phyloP scores from a whole-genome alignment of 768 basidiomycete genomes.

The Calocybe cyanea region DNA sequence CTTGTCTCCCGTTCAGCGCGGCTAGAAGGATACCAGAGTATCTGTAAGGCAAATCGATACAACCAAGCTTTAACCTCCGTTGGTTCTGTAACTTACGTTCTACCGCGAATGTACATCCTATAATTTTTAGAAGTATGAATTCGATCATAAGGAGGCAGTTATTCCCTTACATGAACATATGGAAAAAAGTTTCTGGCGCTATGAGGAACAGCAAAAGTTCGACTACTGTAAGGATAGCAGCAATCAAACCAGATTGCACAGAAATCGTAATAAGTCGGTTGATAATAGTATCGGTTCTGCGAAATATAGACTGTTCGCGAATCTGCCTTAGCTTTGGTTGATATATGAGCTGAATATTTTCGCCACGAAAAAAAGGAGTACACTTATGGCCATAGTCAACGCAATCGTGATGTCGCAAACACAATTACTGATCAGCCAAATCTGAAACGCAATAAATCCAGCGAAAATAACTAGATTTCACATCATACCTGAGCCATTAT shows the following conservation, averaged over 20 bases:
- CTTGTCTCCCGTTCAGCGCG: neutral
- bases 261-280: constrained; percentile 4
- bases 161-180: neutral
- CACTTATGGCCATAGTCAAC: constrained; percentile 1
- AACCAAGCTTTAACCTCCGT: neutral
- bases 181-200: neutral
- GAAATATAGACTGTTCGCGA: neutral
- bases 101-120: constrained; percentile 1
- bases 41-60: neutral
- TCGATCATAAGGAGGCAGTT: too few species aligned
- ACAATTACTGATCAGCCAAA: neutral
- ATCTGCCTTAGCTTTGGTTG: neutral
- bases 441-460: neutral
- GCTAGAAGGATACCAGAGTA: constrained; percentile 1
- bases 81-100: neutral
- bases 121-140: neutral
- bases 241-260: constrained; percentile 1
- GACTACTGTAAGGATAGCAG: constrained; percentile 3
- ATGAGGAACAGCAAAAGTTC: neutral
- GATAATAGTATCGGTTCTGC: neutral
- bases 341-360: neutral
- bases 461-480: neutral
- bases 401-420: constrained; percentile 3
- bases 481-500: neutral
- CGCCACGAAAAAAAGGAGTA: neutral